Conservation (phyloP, 441 rosid species). For the Macaranga tanarius region DNA sequence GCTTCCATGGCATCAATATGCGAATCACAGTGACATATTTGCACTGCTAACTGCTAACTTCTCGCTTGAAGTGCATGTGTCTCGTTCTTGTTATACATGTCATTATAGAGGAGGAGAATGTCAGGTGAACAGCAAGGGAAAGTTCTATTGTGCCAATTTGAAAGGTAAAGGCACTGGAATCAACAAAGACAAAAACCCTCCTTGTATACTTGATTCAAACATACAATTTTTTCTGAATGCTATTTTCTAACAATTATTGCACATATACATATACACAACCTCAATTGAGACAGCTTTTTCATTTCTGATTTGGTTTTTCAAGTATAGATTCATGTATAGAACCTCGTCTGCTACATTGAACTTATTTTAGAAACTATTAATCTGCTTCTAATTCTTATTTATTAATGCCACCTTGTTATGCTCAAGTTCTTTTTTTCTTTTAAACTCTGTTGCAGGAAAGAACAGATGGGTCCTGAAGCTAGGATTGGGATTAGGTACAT, state of each 20-base stretch:
- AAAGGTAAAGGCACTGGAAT: neutral
- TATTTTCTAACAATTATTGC: neutral
- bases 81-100: conserved; percentile 11
- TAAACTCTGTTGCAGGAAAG: conserved; percentile 25
- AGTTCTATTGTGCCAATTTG: conserved; percentile 12
- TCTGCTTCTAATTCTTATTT: neutral
- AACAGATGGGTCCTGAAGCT: conserved; percentile 19
- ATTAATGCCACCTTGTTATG: neutral
- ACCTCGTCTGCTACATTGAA: neutral
- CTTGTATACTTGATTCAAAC: neutral
- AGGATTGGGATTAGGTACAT: conserved; percentile 48
- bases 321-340: neutral
- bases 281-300: neutral
- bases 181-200: neutral
- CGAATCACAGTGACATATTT: neutral
- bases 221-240: neutral
- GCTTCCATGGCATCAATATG: conserved; percentile 23
- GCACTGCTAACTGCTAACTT: conserved; percentile 24
- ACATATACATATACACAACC: neutral
- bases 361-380: neutral
- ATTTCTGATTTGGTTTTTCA: neutral
- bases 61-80: conserved; percentile 15
- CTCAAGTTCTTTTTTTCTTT: neutral
- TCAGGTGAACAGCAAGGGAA: neutral
- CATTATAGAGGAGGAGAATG: conserved; percentile 19